Percentiles rank a stretch among this genome's conserved stretches.
Evolutionary conservation across 768 basidiomycete species (phyloP).

Genomic region (Russula vinacea): DNA sequence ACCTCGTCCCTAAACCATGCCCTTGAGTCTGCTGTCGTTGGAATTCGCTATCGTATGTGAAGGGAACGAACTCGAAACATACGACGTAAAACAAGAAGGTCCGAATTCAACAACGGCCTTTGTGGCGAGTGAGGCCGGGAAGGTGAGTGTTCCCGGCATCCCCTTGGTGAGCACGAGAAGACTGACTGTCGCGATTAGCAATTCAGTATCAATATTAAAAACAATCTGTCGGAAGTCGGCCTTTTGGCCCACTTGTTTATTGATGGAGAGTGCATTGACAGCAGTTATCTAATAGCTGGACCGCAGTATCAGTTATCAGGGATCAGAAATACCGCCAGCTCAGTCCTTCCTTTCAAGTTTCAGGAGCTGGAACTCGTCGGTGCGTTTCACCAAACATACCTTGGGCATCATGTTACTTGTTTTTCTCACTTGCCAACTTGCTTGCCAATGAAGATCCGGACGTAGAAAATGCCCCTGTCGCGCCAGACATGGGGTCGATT

Average conservation of each 20-base stretch:
- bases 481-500: constrained; percentile 12
- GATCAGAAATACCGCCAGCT: too few relatives aligned
- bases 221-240: background rate
- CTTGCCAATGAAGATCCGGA: constrained; percentile 2
- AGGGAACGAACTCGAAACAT: background rate
- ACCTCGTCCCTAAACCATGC: too few relatives aligned
- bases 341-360: constrained; percentile 10
- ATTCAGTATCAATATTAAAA: constrained; percentile 1
- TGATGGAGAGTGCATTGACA: background rate
- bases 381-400: background rate
- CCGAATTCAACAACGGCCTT: background rate
- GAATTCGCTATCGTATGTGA: background rate
- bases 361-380: constrained; percentile 13
- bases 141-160: background rate
- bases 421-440: too few relatives aligned
- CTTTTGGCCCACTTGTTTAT: background rate
- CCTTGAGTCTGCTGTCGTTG: background rate
- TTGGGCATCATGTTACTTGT: background rate
- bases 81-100: background rate
- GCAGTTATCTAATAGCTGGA: background rate
- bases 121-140: constrained; percentile 2
- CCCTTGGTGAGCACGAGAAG: background rate
- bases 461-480: background rate
- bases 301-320: background rate
- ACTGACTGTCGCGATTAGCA: background rate